Base-by-base conservation (phyloP, 2,329 filamentous ascomycete species). In the Botryotinia calthae region DNA sequence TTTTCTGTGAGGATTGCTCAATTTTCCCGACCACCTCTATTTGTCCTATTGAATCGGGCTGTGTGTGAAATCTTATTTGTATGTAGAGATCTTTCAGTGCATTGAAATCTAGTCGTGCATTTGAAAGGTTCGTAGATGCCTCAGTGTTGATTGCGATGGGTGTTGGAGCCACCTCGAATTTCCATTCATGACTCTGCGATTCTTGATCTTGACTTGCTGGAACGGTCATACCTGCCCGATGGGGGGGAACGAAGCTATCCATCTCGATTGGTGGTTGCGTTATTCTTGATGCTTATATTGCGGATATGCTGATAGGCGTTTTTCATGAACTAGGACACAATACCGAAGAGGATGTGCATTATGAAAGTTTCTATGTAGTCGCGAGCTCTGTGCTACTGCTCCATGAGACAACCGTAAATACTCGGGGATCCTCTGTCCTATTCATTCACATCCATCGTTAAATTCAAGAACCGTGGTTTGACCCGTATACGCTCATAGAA, bases 391-490 rank as follows among this genome's bases (percentile, higher is more conserved):
- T 56, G 18, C 6, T 9, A 18, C 5, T 56, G 51, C 51, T 56
- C 14, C 14, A 18, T 31, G 28, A 56, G 5, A 56, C 0, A 31
- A 28, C 14, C 6, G 51, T 28, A 56, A 18, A 25, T 56, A 31
- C 4, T 18, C n/a, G 18, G 7, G 51, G 14, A 28, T 28, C 1
- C n/a, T 1, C 25, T 18, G 5, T 5, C 18, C 14, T 18, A 3
- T 56, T 18, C 4, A 56, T 9, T 28, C 6, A 16, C 3, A 0
- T 9, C 9, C n/a, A 56, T 0, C 1, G 7, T 18, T 3, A 2
- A 28, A 56, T 28, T 28, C 2, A 18, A 7, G 16, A 28, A 4
- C n/a, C 51, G 51, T 56, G 28, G 51, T 28, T 18, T 2, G 51
- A 18, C 14, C 14, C n/a, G 7, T 18, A 56, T 18, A 56, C n/a